These are phyloP conservation scores for Epichloe bromicola DNA, from an alignment of 2,329 filamentous ascomycete species.

Conservation along the genomic window DNA sequence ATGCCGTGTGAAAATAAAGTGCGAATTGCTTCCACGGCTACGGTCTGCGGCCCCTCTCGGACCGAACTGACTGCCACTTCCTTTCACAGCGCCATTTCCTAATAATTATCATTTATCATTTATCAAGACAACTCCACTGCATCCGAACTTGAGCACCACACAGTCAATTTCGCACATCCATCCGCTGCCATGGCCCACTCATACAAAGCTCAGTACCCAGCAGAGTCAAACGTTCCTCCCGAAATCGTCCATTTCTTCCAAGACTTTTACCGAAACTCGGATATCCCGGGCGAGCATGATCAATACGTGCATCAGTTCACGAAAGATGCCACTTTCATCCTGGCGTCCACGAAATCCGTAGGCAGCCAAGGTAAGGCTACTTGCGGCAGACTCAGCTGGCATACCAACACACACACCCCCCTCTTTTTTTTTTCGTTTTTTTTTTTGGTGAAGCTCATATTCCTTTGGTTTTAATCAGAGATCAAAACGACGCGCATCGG, in stretches of 20 bases:
- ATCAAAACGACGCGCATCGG: constrained; percentile 15
- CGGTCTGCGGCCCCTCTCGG: too few relatives aligned
- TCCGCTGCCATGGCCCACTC: constrained; percentile 4
- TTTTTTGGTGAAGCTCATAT: too few relatives aligned
- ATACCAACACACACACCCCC: too few relatives aligned
- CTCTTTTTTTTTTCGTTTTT: too few relatives aligned
- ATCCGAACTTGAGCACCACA: too few relatives aligned
- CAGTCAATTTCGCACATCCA: not conserved
- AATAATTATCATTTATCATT: too few relatives aligned
- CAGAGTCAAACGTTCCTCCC: constrained; percentile 9
- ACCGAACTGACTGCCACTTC: too few relatives aligned
- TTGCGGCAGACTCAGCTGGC: not conserved
- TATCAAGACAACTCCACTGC: too few relatives aligned
- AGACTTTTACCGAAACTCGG: constrained; percentile 18
- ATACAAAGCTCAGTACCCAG: constrained; percentile 10
- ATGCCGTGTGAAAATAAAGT: constrained; percentile 5
- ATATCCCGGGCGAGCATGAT: constrained; percentile 17
- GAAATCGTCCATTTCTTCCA: constrained; percentile 16
- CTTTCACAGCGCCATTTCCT: too few relatives aligned
- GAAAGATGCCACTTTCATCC: constrained; percentile 17
- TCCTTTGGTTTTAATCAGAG: constrained; percentile 9
- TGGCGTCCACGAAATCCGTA: constrained; percentile 15
- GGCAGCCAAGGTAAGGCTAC: constrained; percentile 13
- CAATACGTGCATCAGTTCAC: constrained; percentile 17
- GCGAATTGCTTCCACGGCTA: not conserved